These are phyloP conservation scores for Trichomonas tenax DNA, from an alignment of 208 protist genomes.

Conservation along the genomic window DNA sequence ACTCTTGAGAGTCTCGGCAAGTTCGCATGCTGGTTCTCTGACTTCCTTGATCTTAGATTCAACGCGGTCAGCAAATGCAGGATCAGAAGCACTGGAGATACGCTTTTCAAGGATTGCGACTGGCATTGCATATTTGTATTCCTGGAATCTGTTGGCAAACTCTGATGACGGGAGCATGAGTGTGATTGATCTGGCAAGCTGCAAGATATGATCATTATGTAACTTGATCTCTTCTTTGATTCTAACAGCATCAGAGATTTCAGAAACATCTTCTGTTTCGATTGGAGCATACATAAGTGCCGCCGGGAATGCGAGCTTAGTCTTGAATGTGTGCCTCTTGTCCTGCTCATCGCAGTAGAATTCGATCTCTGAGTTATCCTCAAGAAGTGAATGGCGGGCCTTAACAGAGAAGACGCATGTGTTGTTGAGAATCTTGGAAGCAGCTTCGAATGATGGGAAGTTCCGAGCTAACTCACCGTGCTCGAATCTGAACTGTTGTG, in stretches of 20 bases:
- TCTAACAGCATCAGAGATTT: background rate
- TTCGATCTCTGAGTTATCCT: background rate
- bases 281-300: background rate
- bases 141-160: background rate
- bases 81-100: background rate
- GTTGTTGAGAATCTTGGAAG: background rate
- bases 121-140: background rate
- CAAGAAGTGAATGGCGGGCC: background rate
- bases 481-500: background rate
- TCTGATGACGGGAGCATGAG: background rate
- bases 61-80: background rate
- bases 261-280: background rate
- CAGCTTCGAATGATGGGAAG: background rate
- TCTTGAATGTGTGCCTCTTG: background rate
- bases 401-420: background rate
- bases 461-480: background rate
- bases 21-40: too few species aligned
- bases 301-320: background rate
- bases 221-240: background rate
- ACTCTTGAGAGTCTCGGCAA: background rate
- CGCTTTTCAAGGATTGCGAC: background rate
- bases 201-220: background rate
- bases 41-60: background rate
- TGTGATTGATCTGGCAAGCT: background rate
- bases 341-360: background rate